Conservation (phyloP, 305 asterid species). For the Fraxinus sp. region DNA sequence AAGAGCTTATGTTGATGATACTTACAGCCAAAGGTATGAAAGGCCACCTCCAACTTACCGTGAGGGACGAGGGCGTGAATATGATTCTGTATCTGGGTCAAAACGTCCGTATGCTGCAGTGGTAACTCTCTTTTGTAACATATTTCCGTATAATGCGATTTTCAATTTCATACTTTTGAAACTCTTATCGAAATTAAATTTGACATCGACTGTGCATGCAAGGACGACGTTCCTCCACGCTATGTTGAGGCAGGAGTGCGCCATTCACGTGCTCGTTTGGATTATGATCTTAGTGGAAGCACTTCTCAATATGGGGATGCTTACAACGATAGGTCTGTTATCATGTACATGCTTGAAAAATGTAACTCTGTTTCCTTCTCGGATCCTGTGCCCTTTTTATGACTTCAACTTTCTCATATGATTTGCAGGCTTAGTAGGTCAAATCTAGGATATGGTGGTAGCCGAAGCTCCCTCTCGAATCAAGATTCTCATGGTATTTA, state of each 20-base stretch:
- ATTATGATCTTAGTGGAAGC: conserved; percentile 69
- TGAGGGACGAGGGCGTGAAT: conserved; percentile 73
- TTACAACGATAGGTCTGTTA: conserved; percentile 68
- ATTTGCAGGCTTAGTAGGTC: conserved; percentile 71
- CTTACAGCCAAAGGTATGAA: conserved; percentile 75
- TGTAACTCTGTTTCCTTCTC: neutral
- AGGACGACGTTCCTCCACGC: conserved; percentile 89
- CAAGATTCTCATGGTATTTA: conserved; percentile 84
- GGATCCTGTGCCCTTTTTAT: neutral
- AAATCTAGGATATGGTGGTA: conserved; percentile 68
- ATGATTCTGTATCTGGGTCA: conserved; percentile 74
- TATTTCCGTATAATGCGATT: neutral
- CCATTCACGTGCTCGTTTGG: conserved; percentile 88
- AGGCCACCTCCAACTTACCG: conserved; percentile 84
- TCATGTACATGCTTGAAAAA: neutral
- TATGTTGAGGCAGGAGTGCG: conserved; percentile 75
- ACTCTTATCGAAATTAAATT: neutral
- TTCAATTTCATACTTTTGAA: neutral
- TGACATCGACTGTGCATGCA: conserved; percentile 26
- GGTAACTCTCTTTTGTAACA: conserved; percentile 40
- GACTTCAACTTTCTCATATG: conserved; percentile 1
- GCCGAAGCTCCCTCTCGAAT: conserved; percentile 67
- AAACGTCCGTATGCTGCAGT: conserved; percentile 80
- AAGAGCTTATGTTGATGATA: conserved; percentile 82
- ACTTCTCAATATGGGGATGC: conserved; percentile 81